phyloP scores from a whole-genome alignment of 2,329 filamentous ascomycete genomes.

The Pyrenochaeta sp. region DNA sequence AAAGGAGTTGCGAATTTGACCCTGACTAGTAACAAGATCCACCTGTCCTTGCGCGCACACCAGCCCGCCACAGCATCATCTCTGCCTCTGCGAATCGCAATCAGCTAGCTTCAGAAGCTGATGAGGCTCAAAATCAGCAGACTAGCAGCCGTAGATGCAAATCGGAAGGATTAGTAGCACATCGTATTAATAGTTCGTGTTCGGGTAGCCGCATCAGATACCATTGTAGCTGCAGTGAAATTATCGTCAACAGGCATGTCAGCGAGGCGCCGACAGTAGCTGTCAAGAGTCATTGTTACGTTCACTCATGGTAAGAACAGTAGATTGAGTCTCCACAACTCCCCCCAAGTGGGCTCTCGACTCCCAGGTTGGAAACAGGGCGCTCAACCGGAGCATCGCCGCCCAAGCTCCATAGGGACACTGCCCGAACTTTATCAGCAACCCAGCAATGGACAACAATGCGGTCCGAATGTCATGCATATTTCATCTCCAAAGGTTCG shows the following conservation, averaged over 20 bases:
- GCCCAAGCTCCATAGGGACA: not conserved
- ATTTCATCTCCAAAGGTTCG: not conserved
- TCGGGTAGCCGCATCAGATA: constrained; percentile 1
- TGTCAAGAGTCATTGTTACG: constrained; percentile 4
- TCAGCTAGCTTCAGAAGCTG: not conserved
- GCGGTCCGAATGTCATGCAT: not conserved
- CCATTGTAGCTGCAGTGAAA: not conserved
- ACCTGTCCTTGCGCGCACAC: constrained; percentile 5
- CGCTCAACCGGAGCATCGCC: too few species aligned
- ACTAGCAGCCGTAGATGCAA: not conserved
- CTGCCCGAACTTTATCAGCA: not conserved
- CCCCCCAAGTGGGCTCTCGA: too few species aligned
- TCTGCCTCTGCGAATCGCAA: constrained; percentile 6
- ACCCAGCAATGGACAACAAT: not conserved
- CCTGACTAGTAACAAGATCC: constrained; percentile 4
- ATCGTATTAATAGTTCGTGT: constrained; percentile 1
- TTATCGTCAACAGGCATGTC: not conserved
- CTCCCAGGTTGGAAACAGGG: too few species aligned
- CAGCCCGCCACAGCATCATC: constrained; percentile 8
- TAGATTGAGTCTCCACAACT: too few species aligned
- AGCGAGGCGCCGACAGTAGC: not conserved
- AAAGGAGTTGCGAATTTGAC: constrained; percentile 20
- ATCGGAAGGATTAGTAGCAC: not conserved
- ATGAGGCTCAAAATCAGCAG: not conserved
- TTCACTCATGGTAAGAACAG: too few species aligned